Conservation (phyloP, 495 filamentous ascomycete species). For the Podospora appendiculata region DNA sequence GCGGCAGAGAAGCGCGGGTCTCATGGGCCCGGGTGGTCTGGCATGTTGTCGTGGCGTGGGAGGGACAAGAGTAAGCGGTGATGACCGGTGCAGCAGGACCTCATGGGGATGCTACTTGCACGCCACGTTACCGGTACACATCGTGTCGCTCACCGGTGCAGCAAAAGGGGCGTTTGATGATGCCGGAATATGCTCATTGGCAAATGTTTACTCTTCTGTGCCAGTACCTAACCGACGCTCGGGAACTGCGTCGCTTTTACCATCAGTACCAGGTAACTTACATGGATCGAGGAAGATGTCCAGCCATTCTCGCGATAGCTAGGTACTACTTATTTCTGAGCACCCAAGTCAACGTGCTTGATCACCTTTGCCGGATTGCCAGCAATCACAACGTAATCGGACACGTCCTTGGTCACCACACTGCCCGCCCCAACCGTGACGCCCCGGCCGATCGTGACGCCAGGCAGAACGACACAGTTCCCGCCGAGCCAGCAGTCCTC, state of each 20-base stretch:
- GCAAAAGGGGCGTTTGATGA: no score
- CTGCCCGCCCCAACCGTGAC: constrained; percentile 74
- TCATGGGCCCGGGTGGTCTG: not conserved
- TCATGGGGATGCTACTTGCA: no score
- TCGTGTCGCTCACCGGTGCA: no score
- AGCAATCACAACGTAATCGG: constrained; percentile 52
- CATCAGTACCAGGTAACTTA: no score
- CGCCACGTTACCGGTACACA: no score
- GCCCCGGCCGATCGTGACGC: constrained; percentile 72
- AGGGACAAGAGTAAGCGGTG: not conserved
- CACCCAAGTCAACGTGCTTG: constrained; percentile 36
- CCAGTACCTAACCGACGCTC: no score
- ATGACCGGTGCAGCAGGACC: not conserved
- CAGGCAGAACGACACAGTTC: constrained; percentile 64
- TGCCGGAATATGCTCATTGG: no score
- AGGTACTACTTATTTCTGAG: no score
- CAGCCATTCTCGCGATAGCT: no score
- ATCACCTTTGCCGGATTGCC: constrained; percentile 63
- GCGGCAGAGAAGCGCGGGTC: not conserved
- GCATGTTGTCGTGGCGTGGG: not conserved
- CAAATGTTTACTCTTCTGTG: no score
- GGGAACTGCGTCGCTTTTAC: no score
- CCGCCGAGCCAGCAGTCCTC: constrained; percentile 91
- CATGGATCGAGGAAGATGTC: no score
- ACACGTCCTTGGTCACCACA: constrained; percentile 80